Conservation (phyloP, 176 grass and related monocot genomes). For the Carex kokanica region DNA sequence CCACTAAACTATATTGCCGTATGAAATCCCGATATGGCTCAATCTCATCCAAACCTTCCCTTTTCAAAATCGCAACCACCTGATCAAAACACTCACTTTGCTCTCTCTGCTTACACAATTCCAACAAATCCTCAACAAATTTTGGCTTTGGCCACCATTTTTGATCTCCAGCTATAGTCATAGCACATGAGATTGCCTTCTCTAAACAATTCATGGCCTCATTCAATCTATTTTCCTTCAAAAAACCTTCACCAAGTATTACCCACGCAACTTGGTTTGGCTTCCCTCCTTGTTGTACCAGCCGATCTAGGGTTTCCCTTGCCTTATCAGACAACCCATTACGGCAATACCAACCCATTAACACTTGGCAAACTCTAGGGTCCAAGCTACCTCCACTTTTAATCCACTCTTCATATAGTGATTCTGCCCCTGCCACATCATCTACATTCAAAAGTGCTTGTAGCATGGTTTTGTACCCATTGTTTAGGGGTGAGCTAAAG, state of each 20-base stretch:
- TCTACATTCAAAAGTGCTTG: slow-evolving; percentile 61
- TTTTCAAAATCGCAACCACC: slow-evolving; percentile 48
- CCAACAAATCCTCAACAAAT: slow-evolving; percentile 49
- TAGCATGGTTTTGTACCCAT: slow-evolving; percentile 70
- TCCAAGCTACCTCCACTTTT: slow-evolving; percentile 51
- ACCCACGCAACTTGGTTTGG: slow-evolving; percentile 65
- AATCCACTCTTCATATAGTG: slow-evolving; percentile 82
- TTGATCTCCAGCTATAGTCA: slow-evolving; percentile 13
- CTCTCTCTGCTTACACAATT: slow-evolving; percentile 55
- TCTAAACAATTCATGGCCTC: slow-evolving; percentile 67
- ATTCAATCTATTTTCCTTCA: slow-evolving; percentile 46
- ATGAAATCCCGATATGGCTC: slow-evolving; percentile 26
- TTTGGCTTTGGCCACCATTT: slow-evolving; percentile 69
- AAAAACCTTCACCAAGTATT: slow-evolving; percentile 67
- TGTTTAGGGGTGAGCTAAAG: slow-evolving; percentile 66
- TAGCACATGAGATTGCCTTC: slow-evolving; percentile 47
- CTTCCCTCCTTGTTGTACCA: slow-evolving; percentile 76
- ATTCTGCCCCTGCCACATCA: slow-evolving; percentile 71
- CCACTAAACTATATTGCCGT: background rate
- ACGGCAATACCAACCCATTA: slow-evolving; percentile 73
- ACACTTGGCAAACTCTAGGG: slow-evolving; percentile 69
- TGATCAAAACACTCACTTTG: slow-evolving; percentile 38
- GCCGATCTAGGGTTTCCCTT: slow-evolving; percentile 47
- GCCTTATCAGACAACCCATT: slow-evolving; percentile 57
- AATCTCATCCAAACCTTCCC: slow-evolving; percentile 49